Evolutionary conservation across 768 basidiomycete genomes (phyloP).

Genomic region (Phanerochaete sordida): DNA sequence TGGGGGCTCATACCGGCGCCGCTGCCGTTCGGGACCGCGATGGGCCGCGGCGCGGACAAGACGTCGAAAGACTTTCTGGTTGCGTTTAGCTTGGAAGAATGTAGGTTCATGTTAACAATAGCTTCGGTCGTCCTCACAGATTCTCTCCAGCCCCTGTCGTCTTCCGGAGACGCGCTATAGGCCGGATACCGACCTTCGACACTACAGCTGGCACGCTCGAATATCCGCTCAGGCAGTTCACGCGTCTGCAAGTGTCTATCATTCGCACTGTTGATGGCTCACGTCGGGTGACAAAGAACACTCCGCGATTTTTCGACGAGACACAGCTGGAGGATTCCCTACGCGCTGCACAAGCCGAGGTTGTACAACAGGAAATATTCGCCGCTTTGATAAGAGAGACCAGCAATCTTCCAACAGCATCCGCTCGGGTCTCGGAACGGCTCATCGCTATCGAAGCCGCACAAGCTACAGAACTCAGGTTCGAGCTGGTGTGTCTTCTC

Average conservation of each 20-base stretch:
- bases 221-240: constrained; percentile 63
- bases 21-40: constrained; percentile 63
- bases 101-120: constrained; percentile 39
- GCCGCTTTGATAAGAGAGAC: constrained; percentile 70
- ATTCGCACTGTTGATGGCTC: constrained; percentile 32
- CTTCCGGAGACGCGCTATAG: constrained; percentile 70
- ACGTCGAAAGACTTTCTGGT: constrained; percentile 80
- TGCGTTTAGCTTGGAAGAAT: constrained; percentile 79
- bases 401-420: constrained; percentile 69
- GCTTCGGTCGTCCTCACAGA: constrained; percentile 1
- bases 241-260: constrained; percentile 61
- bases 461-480: constrained; percentile 60
- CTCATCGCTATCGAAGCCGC: constrained; percentile 76
- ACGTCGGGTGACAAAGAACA: constrained; percentile 35
- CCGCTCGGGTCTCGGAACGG: constrained; percentile 75
- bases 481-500: constrained; percentile 58
- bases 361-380: constrained; percentile 81
- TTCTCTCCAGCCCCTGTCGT: constrained; percentile 49
- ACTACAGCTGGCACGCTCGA: constrained; percentile 40
- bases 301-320: constrained; percentile 26
- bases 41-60: constrained; percentile 75
- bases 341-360: constrained; percentile 60
- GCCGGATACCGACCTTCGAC: constrained; percentile 54
- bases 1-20: constrained; percentile 83
- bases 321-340: constrained; percentile 49